Percentiles rank a stretch among this genome's conserved stretches.
Evolutionary conservation across 2,329 filamentous ascomycete genomes (phyloP).

Genomic region (Paraphaeosphaeria minitans): DNA sequence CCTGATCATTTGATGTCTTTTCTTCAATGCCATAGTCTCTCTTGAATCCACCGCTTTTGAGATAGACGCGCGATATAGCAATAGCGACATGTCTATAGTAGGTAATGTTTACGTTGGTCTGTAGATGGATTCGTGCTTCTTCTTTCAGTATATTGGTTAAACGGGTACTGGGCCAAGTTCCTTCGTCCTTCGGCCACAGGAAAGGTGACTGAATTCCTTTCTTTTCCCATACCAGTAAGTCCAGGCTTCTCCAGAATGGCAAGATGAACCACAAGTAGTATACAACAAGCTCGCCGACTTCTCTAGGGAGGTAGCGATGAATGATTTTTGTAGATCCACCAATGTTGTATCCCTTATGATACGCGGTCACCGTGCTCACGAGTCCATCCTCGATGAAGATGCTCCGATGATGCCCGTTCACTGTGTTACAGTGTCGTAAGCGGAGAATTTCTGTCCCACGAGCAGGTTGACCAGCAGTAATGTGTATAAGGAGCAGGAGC

Average conservation of each 20-base stretch:
- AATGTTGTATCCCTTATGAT: conserved; percentile 22
- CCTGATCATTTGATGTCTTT: no score
- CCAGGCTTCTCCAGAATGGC: conserved; percentile 8
- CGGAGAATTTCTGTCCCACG: neutral
- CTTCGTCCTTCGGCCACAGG: neutral
- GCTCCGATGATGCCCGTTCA: neutral
- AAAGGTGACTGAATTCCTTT: conserved; percentile 1
- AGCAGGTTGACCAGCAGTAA: neutral
- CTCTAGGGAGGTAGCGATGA: conserved; percentile 21
- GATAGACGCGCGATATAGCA: no score
- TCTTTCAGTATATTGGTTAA: neutral
- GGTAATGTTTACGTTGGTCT: conserved; percentile 2
- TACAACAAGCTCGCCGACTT: conserved; percentile 22
- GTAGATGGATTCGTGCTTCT: neutral
- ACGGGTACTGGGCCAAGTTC: neutral
- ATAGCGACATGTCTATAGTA: no score
- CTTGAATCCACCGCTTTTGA: no score
- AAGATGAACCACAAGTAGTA: conserved; percentile 22
- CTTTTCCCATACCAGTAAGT: conserved; percentile 1
- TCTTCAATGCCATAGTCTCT: no score
- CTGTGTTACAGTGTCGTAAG: neutral
- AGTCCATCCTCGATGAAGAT: conserved; percentile 23
- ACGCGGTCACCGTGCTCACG: conserved; percentile 19
- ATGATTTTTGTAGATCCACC: conserved; percentile 23
- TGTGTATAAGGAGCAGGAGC: neutral